Evolutionary conservation across 2,329 filamentous ascomycete species (phyloP).

Genomic region (Penicillium psychrosexuale): DNA sequence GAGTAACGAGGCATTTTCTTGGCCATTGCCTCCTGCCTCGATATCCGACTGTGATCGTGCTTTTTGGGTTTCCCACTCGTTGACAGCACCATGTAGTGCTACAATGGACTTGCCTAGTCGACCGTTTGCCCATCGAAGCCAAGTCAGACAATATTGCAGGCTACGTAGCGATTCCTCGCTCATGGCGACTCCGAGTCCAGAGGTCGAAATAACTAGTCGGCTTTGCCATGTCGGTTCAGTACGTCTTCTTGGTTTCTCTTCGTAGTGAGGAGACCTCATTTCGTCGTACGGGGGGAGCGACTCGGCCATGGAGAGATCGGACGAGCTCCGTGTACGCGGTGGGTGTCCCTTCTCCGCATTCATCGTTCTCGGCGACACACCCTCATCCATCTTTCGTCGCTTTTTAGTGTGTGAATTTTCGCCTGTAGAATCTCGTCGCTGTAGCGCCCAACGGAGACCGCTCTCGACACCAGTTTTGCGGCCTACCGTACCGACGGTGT

Average conservation of each 20-base stretch:
- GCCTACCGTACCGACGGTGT: slow-evolving; percentile 79
- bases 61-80: slow-evolving; percentile 67
- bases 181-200: slow-evolving; percentile 85
- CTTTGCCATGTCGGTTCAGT: slow-evolving; percentile 65
- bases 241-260: slow-evolving; percentile 39
- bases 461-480: slow-evolving; percentile 84
- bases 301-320: slow-evolving; percentile 66
- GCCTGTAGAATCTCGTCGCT: slow-evolving; percentile 38
- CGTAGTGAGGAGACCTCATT: slow-evolving; percentile 69
- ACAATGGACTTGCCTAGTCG: slow-evolving; percentile 74
- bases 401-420: slow-evolving; percentile 36
- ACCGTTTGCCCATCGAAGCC: slow-evolving; percentile 76
- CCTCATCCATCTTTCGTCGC: slow-evolving; percentile 44
- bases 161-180: slow-evolving; percentile 82
- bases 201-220: slow-evolving; percentile 83
- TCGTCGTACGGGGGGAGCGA: slow-evolving; percentile 82
- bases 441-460: slow-evolving; percentile 78
- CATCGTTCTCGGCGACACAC: slow-evolving; percentile 36
- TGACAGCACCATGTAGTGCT: slow-evolving; percentile 69
- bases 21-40: slow-evolving; percentile 20
- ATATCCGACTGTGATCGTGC: slow-evolving; percentile 29
- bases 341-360: slow-evolving; percentile 48
- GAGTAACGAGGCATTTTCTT: slow-evolving; percentile 24
- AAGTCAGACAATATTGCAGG: slow-evolving; percentile 77
- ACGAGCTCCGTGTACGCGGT: slow-evolving; percentile 52